A percentile compares a stretch with the other conserved stretches of the same genome.
Evolutionary conservation across 805 yeast genomes (phyloP).

Genomic region (Starmera amethionina): DNA sequence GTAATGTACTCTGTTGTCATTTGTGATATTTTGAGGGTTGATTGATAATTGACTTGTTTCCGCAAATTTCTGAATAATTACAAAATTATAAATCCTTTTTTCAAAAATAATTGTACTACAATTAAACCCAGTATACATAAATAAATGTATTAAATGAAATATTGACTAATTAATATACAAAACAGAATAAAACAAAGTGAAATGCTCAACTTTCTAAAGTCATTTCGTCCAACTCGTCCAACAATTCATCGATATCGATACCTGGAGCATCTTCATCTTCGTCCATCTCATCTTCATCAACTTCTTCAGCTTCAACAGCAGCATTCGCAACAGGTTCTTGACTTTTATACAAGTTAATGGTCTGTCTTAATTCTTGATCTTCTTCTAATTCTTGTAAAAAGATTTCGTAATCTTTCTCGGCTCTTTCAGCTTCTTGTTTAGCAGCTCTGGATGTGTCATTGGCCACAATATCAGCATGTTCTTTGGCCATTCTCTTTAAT

Average conservation of each 20-base stretch:
- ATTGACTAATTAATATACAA: too few species aligned
- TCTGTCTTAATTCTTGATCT: conserved; percentile 87
- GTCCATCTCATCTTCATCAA: conserved; percentile 31
- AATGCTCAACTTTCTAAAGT: conserved; percentile 45
- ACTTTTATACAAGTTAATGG: conserved; percentile 81
- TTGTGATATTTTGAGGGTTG: too few species aligned
- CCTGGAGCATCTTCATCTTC: conserved; percentile 76
- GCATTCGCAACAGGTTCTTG: conserved; percentile 15
- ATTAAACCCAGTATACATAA: too few species aligned
- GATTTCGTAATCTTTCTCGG: conserved; percentile 88
- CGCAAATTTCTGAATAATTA: too few species aligned
- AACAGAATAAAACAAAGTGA: conserved; percentile 16
- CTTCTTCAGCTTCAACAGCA: conserved; percentile 4
- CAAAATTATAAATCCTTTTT: too few species aligned
- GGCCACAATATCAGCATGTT: conserved; percentile 83
- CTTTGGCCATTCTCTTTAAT: conserved; percentile 95
- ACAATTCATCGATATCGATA: conserved; percentile 81
- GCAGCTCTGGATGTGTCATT: conserved; percentile 63
- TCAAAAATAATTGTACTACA: too few species aligned
- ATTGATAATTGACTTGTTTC: too few species aligned
- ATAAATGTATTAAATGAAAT: too few species aligned
- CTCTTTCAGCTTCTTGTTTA: conserved; percentile 81
- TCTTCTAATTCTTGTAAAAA: conserved; percentile 97
- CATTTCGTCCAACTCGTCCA: conserved; percentile 94
- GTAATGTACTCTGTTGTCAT: too few species aligned